phyloP scores from a whole-genome alignment of 805 yeast genomes.

The Hemisphaericaspora nanyangensis region DNA sequence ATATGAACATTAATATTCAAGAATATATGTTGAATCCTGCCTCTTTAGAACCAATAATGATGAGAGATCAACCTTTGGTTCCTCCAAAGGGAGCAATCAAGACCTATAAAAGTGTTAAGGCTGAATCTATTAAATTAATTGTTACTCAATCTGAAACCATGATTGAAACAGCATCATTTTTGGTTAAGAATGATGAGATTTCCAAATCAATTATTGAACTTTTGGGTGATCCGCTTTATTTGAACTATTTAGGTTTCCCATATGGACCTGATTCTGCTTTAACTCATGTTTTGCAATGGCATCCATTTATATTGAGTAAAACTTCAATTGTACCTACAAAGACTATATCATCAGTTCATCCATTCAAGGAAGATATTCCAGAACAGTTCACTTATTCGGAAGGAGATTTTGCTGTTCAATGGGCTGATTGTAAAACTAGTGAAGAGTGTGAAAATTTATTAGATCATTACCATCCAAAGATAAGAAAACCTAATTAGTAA shows the following conservation, averaged over 20 bases:
- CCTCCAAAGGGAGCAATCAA: constrained; percentile 65
- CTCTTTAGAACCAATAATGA: constrained; percentile 59
- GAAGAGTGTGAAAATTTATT: constrained; percentile 51
- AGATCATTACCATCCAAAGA: constrained; percentile 17
- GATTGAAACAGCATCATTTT: constrained; percentile 65
- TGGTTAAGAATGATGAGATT: constrained; percentile 62
- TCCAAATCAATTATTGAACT: constrained; percentile 72
- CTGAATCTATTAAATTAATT: constrained; percentile 55
- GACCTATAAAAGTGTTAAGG: constrained; percentile 59
- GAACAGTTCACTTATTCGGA: constrained; percentile 49
- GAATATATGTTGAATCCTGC: constrained; percentile 57
- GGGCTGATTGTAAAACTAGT: constrained; percentile 52
- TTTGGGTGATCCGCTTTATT: constrained; percentile 71
- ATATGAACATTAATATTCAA: constrained; percentile 56
- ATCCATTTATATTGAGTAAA: constrained; percentile 71
- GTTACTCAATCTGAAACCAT: constrained; percentile 67
- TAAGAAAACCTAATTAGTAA: constrained; percentile 7
- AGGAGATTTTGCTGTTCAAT: constrained; percentile 67
- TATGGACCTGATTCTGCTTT: constrained; percentile 62
- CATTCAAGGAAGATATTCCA: constrained; percentile 17
- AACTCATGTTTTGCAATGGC: constrained; percentile 94
- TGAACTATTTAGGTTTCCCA: constrained; percentile 61
- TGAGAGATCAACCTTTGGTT: constrained; percentile 68
- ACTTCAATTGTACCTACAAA: constrained; percentile 64
- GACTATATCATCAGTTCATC: constrained; percentile 31